Conservation (phyloP, 352 stramenopile species). For the Globisporangium paddicum region DNA sequence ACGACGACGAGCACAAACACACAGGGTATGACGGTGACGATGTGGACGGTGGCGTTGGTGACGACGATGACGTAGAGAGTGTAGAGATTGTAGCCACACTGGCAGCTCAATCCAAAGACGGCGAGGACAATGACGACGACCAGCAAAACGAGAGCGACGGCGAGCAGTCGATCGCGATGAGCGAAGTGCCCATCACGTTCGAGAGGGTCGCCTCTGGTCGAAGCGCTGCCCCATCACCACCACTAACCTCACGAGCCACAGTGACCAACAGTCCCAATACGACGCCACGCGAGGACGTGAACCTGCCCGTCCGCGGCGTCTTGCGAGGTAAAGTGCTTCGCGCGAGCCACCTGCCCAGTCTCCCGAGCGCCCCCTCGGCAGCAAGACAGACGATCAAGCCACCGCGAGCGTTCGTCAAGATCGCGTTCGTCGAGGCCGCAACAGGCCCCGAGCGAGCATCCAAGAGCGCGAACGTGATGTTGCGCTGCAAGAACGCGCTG, state of each 20-base stretch:
- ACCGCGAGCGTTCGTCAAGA: constrained; percentile 36
- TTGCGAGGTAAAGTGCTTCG: constrained; percentile 41
- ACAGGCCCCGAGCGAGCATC: constrained; percentile 1
- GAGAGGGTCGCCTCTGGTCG: neutral
- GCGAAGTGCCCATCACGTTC: constrained; percentile 43
- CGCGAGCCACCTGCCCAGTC: constrained; percentile 27
- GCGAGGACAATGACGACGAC: constrained; percentile 3
- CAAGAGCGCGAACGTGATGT: constrained; percentile 30
- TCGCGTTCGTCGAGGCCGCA: constrained; percentile 49
- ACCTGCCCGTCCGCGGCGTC: constrained; percentile 26
- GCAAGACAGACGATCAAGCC: neutral
- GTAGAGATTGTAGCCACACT: neutral
- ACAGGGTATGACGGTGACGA: neutral
- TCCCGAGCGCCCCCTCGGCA: neutral
- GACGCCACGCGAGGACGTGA: neutral
- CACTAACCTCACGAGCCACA: neutral
- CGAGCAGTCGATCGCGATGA: constrained; percentile 31
- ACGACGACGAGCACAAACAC: neutral
- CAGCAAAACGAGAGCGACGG: constrained; percentile 20
- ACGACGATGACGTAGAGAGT: constrained; percentile 7
- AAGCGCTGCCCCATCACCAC: neutral
- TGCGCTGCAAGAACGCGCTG: constrained; percentile 61
- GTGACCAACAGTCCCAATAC: neutral
- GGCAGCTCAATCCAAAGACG: neutral
- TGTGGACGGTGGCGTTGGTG: neutral